Evolutionary conservation across 371 early-diverging fungal genomes (phyloP).

Genomic region (Saksenaea vasiformis): DNA sequence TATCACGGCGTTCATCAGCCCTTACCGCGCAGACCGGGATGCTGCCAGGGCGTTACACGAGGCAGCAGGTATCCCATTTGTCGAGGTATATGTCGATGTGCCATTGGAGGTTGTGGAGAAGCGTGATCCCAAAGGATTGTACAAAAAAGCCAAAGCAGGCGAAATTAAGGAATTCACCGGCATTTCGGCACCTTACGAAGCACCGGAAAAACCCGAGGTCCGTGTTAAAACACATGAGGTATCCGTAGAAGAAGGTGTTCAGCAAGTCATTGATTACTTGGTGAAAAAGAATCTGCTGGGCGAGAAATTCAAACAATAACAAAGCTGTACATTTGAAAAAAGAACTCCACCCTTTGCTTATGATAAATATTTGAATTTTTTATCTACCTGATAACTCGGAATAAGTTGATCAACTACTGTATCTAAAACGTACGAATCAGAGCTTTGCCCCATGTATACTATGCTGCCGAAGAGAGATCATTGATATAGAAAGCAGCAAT

Average conservation of each 20-base stretch:
- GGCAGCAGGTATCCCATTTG: slow-evolving; percentile 73
- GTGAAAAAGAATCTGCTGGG: slow-evolving; percentile 31
- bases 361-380: too few relatives aligned
- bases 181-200: slow-evolving; percentile 92
- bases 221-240: slow-evolving; percentile 79
- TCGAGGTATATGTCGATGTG: slow-evolving; percentile 87
- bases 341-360: too few relatives aligned
- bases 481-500: too few relatives aligned
- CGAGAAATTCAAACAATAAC: not conserved
- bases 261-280: slow-evolving; percentile 44
- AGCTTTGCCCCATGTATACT: too few relatives aligned
- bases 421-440: too few relatives aligned
- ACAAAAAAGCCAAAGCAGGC: slow-evolving; percentile 93
- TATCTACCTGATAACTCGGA: too few relatives aligned
- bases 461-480: too few relatives aligned
- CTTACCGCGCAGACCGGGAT: slow-evolving; percentile 84
- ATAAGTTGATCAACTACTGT: too few relatives aligned
- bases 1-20: slow-evolving; percentile 91
- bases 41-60: slow-evolving; percentile 79
- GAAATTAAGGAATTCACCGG: slow-evolving; percentile 95
- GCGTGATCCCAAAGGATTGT: slow-evolving; percentile 95
- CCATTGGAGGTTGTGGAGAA: slow-evolving; percentile 86
- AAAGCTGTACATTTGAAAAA: not conserved
- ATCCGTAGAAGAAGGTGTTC: slow-evolving; percentile 71
- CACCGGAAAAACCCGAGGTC: slow-evolving; percentile 81